Evolutionary conservation across 805 yeast species (phyloP), one percentile per base, ranked within the genome.

Genomic region (Ogataea methylovora): DNA sequence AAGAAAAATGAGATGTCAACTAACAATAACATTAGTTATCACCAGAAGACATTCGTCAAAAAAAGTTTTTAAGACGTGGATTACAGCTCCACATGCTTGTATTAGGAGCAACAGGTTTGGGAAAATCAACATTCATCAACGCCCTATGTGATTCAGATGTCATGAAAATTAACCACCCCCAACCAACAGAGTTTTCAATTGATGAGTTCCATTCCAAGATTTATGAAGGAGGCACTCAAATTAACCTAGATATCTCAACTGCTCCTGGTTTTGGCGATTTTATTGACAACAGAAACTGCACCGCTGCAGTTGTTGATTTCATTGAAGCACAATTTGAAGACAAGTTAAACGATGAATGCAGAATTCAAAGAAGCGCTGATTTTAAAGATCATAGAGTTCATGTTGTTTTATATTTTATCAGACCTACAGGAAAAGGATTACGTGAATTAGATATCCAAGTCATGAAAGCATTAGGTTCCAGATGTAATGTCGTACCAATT

Each of bases 401-500:
- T 61, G 84, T 81, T 20, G 84, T 94, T 48, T 56, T 90, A 32
- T 90, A 86, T 60, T 84, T 90, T 53, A 67, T 90, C 35, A 69
- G 79, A 13, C 88, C 95, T 1, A 70, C 80, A 2, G 78, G 79
- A 30, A 73, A 69, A 44, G 73, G 79, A 3, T 56, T 84, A 35
- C 64, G 73, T 29, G 77, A 82, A 10, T 63, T 83, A 38, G 96
- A 88, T 56, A 67, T 84, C 39, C 72, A 70, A 39, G 69, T 79
- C 9, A 71, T 88, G 79, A 73, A 72, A 55, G 76, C 73, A 40
- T 64, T 87, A 17, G 67, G 82, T 21, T 62, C 67, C 24, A 69
- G 88, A 32, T 87, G 82, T 30, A 87, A 85, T 49, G 67, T 87
- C 41, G 77, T 87, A 39, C 96, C 95, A 0, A 76, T 88, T 3